Conservation (phyloP, 768 basidiomycete genomes). For the Suillus hirtellus region DNA sequence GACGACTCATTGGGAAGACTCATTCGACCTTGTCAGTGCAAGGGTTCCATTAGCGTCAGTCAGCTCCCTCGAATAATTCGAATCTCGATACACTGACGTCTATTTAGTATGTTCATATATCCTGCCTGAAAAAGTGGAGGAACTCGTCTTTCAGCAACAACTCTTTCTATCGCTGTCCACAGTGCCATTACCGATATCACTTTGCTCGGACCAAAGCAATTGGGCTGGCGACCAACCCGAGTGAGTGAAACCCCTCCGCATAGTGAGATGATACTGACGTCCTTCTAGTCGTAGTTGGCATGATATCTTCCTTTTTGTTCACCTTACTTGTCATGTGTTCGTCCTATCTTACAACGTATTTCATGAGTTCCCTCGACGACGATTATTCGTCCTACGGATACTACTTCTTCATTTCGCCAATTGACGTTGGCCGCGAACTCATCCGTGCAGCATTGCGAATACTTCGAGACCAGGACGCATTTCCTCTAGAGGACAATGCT, state of each 20-base stretch:
- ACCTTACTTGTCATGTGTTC: slow-evolving; percentile 64
- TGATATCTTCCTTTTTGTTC: slow-evolving; percentile 61
- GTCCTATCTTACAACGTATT: slow-evolving; percentile 69
- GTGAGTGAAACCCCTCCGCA: slow-evolving; percentile 38
- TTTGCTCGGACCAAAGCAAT: slow-evolving; percentile 70
- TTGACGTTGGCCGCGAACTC: slow-evolving; percentile 59
- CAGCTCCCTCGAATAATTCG: not conserved
- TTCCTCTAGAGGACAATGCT: slow-evolving; percentile 31
- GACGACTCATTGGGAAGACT: slow-evolving; percentile 68
- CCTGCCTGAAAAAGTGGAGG: slow-evolving; percentile 77
- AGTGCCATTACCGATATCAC: slow-evolving; percentile 77
- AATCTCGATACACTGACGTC: slow-evolving; percentile 14
- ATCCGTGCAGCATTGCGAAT: slow-evolving; percentile 63
- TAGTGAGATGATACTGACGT: slow-evolving; percentile 16
- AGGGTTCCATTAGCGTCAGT: slow-evolving; percentile 72
- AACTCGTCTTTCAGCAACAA: slow-evolving; percentile 57
- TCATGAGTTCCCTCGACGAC: slow-evolving; percentile 65
- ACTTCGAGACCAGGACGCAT: slow-evolving; percentile 54
- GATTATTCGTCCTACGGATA: slow-evolving; percentile 43
- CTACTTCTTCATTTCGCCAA: slow-evolving; percentile 50
- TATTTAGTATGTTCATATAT: slow-evolving; percentile 72
- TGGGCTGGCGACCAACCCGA: slow-evolving; percentile 77
- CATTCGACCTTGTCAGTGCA: slow-evolving; percentile 71
- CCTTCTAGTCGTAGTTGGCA: slow-evolving; percentile 55
- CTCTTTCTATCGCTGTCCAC: slow-evolving; percentile 79